A percentile compares a stretch with the other conserved stretches of the same genome.
phyloP scores from a whole-genome alignment of 2,329 filamentous ascomycete species.

The Fusarium drepaniforme region DNA sequence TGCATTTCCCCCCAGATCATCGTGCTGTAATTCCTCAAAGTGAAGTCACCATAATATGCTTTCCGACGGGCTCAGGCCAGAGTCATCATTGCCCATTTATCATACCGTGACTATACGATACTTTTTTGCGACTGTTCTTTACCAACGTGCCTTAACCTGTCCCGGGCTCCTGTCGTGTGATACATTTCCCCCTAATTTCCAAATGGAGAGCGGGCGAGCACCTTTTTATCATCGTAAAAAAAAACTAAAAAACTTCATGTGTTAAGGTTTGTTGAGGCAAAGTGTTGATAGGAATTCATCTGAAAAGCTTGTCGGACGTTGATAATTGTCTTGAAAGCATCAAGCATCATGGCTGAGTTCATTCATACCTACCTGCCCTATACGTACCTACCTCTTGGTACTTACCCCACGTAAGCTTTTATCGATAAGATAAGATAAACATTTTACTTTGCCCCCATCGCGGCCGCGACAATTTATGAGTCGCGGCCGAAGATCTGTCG shows the following conservation, averaged over 20 bases:
- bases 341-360: background rate
- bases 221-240: background rate
- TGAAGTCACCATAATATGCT: background rate
- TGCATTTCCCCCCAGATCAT: background rate
- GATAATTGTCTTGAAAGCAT: background rate
- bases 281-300: background rate
- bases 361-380: background rate
- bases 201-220: background rate
- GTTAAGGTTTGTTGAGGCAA: background rate
- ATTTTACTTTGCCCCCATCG: constrained; percentile 35
- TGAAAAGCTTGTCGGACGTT: background rate
- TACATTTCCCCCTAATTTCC: background rate
- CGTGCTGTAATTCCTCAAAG: background rate
- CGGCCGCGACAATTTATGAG: constrained; percentile 29
- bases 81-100: background rate
- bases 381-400: background rate
- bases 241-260: background rate
- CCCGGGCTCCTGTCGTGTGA: too few species aligned
- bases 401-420: constrained; percentile 3
- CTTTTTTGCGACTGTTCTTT: background rate
- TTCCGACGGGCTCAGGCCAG: background rate
- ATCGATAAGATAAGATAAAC: constrained; percentile 40
- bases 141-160: background rate
- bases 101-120: background rate
- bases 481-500: background rate